Conservation (phyloP, 495 filamentous ascomycete species). For the Aspergillus panamensis region DNA sequence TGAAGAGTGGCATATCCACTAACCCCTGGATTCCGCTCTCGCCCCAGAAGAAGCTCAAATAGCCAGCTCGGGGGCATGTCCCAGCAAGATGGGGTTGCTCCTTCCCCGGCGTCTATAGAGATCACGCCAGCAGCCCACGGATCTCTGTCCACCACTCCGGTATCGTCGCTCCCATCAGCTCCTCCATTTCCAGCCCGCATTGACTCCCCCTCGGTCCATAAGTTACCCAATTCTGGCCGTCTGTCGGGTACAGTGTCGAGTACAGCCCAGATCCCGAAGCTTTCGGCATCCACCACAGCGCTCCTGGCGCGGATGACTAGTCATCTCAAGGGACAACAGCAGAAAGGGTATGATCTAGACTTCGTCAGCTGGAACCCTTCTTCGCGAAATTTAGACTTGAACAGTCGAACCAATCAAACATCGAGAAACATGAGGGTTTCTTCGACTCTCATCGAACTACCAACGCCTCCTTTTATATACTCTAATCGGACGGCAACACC, state of each 20-base stretch:
- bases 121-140: conserved; percentile 21
- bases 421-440: conserved; percentile 21
- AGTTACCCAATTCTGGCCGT: conserved; percentile 11
- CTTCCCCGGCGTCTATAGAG: conserved; percentile 28
- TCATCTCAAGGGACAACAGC: conserved; percentile 17
- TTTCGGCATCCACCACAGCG: conserved; percentile 27
- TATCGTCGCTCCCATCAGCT: conserved; percentile 17
- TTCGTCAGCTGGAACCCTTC: conserved; percentile 12
- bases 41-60: background rate
- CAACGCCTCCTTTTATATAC: conserved; percentile 23
- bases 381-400: background rate
- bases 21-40: background rate
- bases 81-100: conserved; percentile 27
- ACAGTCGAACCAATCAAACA: background rate
- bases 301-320: conserved; percentile 25
- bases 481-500: conserved; percentile 16
- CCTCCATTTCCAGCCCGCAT: conserved; percentile 6
- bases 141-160: conserved; percentile 13
- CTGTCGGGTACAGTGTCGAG: conserved; percentile 13
- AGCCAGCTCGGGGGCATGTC: conserved; percentile 23
- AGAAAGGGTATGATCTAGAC: conserved; percentile 16
- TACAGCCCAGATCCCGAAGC: conserved; percentile 24
- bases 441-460: conserved; percentile 27
- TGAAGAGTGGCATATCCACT: background rate
- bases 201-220: conserved; percentile 3